Evolutionary conservation across 345 rosid genomes (phyloP).

Genomic region (Aegle marmelos): DNA sequence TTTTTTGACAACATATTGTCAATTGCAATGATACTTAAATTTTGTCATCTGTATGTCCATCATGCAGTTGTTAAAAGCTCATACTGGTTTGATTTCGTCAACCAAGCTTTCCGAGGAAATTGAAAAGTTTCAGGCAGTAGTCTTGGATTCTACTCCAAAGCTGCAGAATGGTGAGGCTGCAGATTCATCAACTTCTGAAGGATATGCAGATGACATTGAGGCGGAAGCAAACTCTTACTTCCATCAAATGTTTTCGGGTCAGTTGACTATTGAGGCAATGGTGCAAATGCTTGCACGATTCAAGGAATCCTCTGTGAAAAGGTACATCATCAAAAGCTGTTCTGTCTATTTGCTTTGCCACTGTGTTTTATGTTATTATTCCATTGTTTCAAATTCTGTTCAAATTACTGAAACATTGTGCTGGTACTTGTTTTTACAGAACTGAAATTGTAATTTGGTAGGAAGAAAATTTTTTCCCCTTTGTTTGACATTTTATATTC

Average conservation of each 20-base stretch:
- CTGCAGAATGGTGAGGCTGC: conserved; percentile 71
- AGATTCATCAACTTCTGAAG: conserved; percentile 63
- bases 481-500: background rate
- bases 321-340: conserved; percentile 34
- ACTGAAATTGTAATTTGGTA: background rate
- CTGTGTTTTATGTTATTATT: background rate
- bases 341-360: background rate
- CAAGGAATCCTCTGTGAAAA: conserved; percentile 74
- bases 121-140: conserved; percentile 55
- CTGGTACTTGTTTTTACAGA: background rate
- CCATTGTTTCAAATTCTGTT: background rate
- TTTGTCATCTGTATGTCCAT: background rate
- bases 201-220: conserved; percentile 81
- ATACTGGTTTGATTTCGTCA: conserved; percentile 41
- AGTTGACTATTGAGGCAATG: conserved; percentile 79
- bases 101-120: conserved; percentile 65
- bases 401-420: background rate
- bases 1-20: background rate
- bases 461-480: background rate
- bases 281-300: conserved; percentile 93
- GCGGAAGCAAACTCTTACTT: conserved; percentile 91
- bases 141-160: conserved; percentile 49
- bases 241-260: conserved; percentile 93
- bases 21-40: background rate
- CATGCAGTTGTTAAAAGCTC: conserved; percentile 66